Conservation (phyloP, 805 yeast species). For the Pichia cabralensis region DNA sequence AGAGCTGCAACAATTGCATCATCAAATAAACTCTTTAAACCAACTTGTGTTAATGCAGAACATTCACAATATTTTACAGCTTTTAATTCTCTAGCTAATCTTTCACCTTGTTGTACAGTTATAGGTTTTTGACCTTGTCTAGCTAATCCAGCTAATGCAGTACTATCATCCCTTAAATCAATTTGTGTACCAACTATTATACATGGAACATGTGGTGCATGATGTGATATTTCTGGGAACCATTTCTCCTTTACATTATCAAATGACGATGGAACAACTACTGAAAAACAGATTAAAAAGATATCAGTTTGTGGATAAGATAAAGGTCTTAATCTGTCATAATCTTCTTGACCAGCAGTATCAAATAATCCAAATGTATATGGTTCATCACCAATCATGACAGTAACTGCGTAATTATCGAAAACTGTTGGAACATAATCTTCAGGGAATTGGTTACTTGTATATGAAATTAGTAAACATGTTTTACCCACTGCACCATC, state of each 20-base stretch:
- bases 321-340: conserved; percentile 92
- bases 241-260: conserved; percentile 97
- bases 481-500: conserved; percentile 99
- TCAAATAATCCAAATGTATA: conserved; percentile 95
- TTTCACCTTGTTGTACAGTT: conserved; percentile 79
- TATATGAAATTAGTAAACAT: conserved; percentile 88
- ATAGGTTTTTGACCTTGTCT: conserved; percentile 87
- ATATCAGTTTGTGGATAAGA: conserved; percentile 97
- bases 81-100: conserved; percentile 84
- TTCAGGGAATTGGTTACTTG: conserved; percentile 94
- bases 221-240: conserved; percentile 96
- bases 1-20: conserved; percentile 97
- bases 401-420: conserved; percentile 90
- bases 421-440: conserved; percentile 99
- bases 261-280: conserved; percentile 93
- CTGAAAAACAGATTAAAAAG: conserved; percentile 90
- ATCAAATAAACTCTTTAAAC: conserved; percentile 95
- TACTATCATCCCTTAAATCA: conserved; percentile 89
- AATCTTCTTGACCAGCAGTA: conserved; percentile 99
- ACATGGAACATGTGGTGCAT: conserved; percentile 95
- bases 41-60: conserved; percentile 94
- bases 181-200: conserved; percentile 95
- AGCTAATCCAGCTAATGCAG: conserved; percentile 78
- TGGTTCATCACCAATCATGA: conserved; percentile 96
- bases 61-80: conserved; percentile 97